Base-by-base conservation (phyloP, 192 early-diverging fungal species). In the Linnemannia elongata region DNA sequence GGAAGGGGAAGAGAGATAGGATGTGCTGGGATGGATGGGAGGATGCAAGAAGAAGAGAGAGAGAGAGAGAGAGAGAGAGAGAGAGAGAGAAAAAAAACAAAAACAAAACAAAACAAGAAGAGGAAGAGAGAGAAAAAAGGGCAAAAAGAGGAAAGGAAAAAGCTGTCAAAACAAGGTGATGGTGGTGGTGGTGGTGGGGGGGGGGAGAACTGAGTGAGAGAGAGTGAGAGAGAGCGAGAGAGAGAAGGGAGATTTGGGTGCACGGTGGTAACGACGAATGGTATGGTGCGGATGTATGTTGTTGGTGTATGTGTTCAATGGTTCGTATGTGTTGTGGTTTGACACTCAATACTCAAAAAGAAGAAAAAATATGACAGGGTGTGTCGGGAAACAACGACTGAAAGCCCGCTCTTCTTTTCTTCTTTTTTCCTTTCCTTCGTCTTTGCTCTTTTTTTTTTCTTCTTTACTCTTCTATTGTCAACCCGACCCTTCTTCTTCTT, bases 151-250 rank as follows among this genome's bases (percentile, higher is more conserved):
- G 24, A 70, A 35, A 35, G n/a, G n/a, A 7, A 69, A 70, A 72
- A 35, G 54, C 22, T 24, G n/a, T 60, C 24, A 8, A 75, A 74
- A 44, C 57, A 71, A 72, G 72, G 72, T 55, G 39, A 47, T 72
- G 69, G 69, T 79, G 54, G 55, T 39, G 27, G 60, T 71, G 39
- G 66, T 72, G 77, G 69, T 78, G 54, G 55, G 52, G 27, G 57
- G 12, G 22, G 24, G 4, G 22, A 63, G 57, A 27, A n/a, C 10
- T 10, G 45, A 47, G 45, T 1, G 45, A 41, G 41, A 7, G 41
- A 41, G 41, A 41, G 42, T 0, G 44, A 45, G 44, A 45, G 44
- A 45, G 44, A 45, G 44, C 9, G 44, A 12, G 44, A 45, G 44
- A 45, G 44, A 45, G 13, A 45, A 15, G 44, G 44, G 44, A 52